Conservation (phyloP, 768 basidiomycete species). For the Suillus cothurnatus region DNA sequence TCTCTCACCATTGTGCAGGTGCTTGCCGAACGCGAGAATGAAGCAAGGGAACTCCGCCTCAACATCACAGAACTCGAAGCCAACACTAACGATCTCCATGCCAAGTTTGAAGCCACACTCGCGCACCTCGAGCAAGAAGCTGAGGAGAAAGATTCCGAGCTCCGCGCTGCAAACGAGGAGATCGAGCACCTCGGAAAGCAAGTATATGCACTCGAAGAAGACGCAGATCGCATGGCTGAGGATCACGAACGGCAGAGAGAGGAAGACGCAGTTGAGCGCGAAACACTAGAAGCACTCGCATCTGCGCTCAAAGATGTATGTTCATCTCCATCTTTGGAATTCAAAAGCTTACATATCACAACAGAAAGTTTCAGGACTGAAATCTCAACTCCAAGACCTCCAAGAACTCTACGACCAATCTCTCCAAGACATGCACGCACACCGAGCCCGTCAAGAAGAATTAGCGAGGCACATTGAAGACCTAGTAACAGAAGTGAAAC, state of each 20-base stretch:
- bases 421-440: conserved; percentile 62
- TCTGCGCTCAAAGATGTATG: conserved; percentile 81
- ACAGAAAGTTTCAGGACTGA: conserved; percentile 71
- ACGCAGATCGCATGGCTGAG: conserved; percentile 75
- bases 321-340: neutral
- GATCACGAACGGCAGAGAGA: conserved; percentile 68
- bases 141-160: conserved; percentile 78
- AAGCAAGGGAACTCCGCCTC: conserved; percentile 73
- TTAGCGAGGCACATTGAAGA: conserved; percentile 75
- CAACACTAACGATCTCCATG: conserved; percentile 66
- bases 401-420: conserved; percentile 67
- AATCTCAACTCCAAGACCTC: conserved; percentile 66
- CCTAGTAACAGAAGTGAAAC: conserved; percentile 61
- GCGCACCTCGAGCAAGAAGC: conserved; percentile 78
- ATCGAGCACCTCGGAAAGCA: conserved; percentile 81
- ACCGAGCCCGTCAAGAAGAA: conserved; percentile 75
- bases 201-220: conserved; percentile 85
- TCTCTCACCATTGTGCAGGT: conserved; percentile 45
- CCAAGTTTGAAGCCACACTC: conserved; percentile 74
- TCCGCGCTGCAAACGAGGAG: conserved; percentile 71
- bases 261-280: conserved; percentile 72
- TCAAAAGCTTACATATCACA: conserved; percentile 2
- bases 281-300: conserved; percentile 65
- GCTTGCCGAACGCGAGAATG: conserved; percentile 76
- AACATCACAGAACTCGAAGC: conserved; percentile 76